Conservation (phyloP, 1,139 yeast genomes). For the Pichia sp. region DNA sequence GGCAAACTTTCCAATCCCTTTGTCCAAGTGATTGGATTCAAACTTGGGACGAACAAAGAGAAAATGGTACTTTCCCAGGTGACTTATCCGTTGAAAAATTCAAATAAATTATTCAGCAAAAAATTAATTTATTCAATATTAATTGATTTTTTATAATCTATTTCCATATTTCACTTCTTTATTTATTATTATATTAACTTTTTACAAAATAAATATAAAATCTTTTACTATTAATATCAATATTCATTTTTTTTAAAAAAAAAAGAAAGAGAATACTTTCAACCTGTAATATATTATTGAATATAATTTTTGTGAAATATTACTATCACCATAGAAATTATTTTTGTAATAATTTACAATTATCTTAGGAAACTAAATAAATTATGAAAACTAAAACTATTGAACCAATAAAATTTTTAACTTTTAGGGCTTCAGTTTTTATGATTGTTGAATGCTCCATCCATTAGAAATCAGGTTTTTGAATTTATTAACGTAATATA, state of each 20-base stretch:
- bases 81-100: constrained; percentile 36
- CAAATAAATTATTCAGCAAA: constrained; percentile 13
- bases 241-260: no score
- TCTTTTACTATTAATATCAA: no score
- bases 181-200: no score
- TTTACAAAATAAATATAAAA: no score
- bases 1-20: constrained; percentile 81
- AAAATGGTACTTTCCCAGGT: constrained; percentile 62
- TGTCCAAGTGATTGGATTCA: constrained; percentile 94
- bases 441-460: constrained; percentile 18
- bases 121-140: not conserved
- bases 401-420: no score
- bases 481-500: constrained; percentile 6
- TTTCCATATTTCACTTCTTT: not conserved
- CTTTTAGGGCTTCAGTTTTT: not conserved
- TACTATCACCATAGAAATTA: no score
- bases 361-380: no score
- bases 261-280: no score
- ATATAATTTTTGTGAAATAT: no score
- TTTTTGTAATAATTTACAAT: no score
- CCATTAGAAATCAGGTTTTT: constrained; percentile 11
- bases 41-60: constrained; percentile 95
- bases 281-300: no score
- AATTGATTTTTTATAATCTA: not conserved
- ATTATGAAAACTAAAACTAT: no score